Conservation (phyloP, 495 filamentous ascomycete genomes). For the Talaromyces adpressus region DNA sequence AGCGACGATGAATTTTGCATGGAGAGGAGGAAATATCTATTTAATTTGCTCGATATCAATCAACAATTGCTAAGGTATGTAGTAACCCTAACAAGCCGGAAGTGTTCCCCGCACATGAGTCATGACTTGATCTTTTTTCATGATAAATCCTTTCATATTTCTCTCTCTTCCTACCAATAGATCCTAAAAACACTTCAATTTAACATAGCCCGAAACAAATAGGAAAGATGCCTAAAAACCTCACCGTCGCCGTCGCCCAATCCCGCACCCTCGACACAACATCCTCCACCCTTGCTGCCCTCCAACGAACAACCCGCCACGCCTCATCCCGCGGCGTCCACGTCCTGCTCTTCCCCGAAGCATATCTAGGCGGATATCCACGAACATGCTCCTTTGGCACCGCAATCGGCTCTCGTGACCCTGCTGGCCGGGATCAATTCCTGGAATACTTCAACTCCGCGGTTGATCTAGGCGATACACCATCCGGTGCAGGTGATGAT, state of each 20-base stretch:
- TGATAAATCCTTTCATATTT: too few species aligned
- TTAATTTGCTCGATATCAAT: too few species aligned
- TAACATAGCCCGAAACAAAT: too few species aligned
- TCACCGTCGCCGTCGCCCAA: slow-evolving; percentile 74
- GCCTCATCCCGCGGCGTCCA: slow-evolving; percentile 47
- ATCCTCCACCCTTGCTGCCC: slow-evolving; percentile 55
- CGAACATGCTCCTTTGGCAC: slow-evolving; percentile 74
- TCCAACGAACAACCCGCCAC: slow-evolving; percentile 46
- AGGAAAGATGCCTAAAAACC: slow-evolving; percentile 27
- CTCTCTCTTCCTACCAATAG: too few species aligned
- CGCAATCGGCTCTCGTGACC: slow-evolving; percentile 59
- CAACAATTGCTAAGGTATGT: too few species aligned
- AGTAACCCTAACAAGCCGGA: background rate
- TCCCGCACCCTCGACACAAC: slow-evolving; percentile 62
- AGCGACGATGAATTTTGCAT: too few species aligned
- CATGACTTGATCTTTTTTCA: background rate
- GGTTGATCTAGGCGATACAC: slow-evolving; percentile 83
- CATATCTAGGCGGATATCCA: slow-evolving; percentile 89
- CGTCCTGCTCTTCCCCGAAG: slow-evolving; percentile 86
- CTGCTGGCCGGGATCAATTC: slow-evolving; percentile 74
- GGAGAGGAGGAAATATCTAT: too few species aligned
- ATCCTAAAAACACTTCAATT: too few species aligned
- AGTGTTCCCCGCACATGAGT: background rate
- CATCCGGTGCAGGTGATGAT: slow-evolving; percentile 60
- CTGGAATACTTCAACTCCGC: slow-evolving; percentile 70